These are phyloP conservation scores for Sordariomycetes sp. DNA, from an alignment of 2,329 filamentous ascomycete species.

Conservation along the genomic window DNA sequence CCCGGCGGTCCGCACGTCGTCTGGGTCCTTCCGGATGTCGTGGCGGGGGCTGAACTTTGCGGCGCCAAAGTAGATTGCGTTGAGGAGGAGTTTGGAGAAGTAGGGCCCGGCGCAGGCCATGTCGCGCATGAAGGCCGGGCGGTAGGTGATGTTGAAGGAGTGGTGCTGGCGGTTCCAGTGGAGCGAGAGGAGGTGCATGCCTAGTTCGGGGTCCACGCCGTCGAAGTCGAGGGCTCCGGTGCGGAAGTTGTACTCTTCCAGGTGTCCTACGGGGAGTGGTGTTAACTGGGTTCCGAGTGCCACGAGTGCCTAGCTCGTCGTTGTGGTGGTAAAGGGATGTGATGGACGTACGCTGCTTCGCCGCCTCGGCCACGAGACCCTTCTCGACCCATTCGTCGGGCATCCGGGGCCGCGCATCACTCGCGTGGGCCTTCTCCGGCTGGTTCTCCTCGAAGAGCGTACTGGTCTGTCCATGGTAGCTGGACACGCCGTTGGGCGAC, in stretches of 20 bases:
- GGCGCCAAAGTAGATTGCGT: conserved; percentile 35
- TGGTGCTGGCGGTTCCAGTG: conserved; percentile 41
- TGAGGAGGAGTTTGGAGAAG: conserved; percentile 41
- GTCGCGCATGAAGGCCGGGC: conserved; percentile 36
- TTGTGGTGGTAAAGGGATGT: background rate
- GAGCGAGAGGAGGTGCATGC: conserved; percentile 33
- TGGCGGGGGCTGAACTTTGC: conserved; percentile 30
- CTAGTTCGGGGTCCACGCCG: conserved; percentile 35
- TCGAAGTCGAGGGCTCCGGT: conserved; percentile 38
- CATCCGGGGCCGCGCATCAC: conserved; percentile 12
- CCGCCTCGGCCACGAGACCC: conserved; percentile 30
- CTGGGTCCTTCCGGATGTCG: conserved; percentile 27
- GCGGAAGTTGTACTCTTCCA: conserved; percentile 32
- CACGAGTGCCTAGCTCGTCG: background rate
- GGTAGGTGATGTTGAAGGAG: conserved; percentile 32
- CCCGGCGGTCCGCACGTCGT: conserved; percentile 32
- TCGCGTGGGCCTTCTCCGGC: conserved; percentile 8
- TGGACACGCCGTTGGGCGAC: conserved; percentile 24
- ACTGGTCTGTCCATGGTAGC: conserved; percentile 35
- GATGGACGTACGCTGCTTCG: conserved; percentile 21
- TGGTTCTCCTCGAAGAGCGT: conserved; percentile 28
- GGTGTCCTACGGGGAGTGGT: conserved; percentile 18
- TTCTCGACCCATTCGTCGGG: conserved; percentile 26
- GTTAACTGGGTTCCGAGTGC: background rate
- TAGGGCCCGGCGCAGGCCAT: conserved; percentile 40